Evolutionary conservation across 176 grass and related monocot species (phyloP).

Genomic region (Avena eriantha): DNA sequence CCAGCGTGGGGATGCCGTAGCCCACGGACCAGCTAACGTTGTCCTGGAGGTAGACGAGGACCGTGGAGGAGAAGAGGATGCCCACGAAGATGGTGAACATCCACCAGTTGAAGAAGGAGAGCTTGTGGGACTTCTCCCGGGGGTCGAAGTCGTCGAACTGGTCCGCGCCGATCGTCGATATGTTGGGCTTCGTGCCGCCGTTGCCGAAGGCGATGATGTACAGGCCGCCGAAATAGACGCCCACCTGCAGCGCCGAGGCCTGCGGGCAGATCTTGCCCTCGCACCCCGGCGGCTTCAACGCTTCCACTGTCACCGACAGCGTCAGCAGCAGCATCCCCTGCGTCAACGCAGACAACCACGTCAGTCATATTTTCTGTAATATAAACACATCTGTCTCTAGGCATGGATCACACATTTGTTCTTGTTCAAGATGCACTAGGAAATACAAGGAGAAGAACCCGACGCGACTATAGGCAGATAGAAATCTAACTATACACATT

Average conservation of each 20-base stretch:
- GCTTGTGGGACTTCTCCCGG: constrained; percentile 46
- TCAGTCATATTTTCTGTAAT: not conserved
- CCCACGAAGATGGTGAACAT: constrained; percentile 61
- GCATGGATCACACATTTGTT: too few species aligned
- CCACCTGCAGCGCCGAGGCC: constrained; percentile 42
- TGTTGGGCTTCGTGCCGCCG: constrained; percentile 56
- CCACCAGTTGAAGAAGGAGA: constrained; percentile 72
- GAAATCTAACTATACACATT: too few species aligned
- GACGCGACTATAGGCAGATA: too few species aligned
- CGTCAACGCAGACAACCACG: not conserved
- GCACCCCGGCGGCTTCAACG: constrained; percentile 45
- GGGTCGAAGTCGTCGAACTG: constrained; percentile 60
- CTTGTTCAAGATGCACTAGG: too few species aligned
- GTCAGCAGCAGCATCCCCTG: constrained; percentile 57
- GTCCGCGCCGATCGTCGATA: constrained; percentile 60
- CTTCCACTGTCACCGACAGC: constrained; percentile 34
- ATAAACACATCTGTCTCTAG: not conserved
- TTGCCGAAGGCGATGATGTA: constrained; percentile 39
- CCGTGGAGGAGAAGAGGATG: constrained; percentile 48
- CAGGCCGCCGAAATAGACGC: constrained; percentile 50
- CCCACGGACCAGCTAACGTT: constrained; percentile 65
- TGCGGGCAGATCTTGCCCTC: not conserved
- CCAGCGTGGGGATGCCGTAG: constrained; percentile 59
- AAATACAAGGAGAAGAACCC: too few species aligned
- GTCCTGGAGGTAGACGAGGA: constrained; percentile 65